Evolutionary conservation across 805 yeast genomes (phyloP), one percentile per base, ranked within the genome.

Genomic region (Saccharomycopsis olivae): DNA sequence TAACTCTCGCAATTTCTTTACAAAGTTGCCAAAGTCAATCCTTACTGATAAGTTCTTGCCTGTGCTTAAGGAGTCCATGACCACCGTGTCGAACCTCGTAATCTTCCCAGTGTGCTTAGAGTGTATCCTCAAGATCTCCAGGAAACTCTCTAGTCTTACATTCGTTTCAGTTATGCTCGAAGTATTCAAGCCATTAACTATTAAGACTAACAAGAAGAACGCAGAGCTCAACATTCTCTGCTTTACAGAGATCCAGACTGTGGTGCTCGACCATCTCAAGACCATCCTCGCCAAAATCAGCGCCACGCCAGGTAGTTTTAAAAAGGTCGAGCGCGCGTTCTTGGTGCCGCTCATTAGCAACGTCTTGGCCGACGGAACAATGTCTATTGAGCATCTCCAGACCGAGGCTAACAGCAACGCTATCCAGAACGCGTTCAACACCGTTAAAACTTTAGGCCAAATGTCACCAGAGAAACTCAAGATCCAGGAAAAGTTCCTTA

Each of bases 21-120:
- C 68, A 5, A 67, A 73, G 49, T 81, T 79, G 51, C 87, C 89
- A 3, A 64, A 64, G 29, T 61, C 61, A 33, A 62, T 69, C 50
- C 66, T 71, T 41, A 75, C 67, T 53, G 77, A 78, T 50, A 89
- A 89, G 53, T 69, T 89, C 28, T 61, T 88, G 19, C 89, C 94
- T 2, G 66, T 78, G 2, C 63, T 87, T 32, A 56, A 75, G 5
- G 78, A 71, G 36, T 42, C 24, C 27, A 34, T 20, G 41, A 41
- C 14, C 47, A 57, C 36, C 53, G 51, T 32, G 21, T 51, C 10
- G 48, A 57, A 29, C 63, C 61, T 28, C 64, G 69, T 38, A 54
- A 11, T 56, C 70, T 44, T 40, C 29, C 66, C 68, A 30, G 59
- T 56, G 31, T 68, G 73, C 9, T 57, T 79, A 35, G 66, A 68